These are phyloP conservation scores for Avicennia marina DNA, from an alignment of 257 asterid species.

Conservation along the genomic window DNA sequence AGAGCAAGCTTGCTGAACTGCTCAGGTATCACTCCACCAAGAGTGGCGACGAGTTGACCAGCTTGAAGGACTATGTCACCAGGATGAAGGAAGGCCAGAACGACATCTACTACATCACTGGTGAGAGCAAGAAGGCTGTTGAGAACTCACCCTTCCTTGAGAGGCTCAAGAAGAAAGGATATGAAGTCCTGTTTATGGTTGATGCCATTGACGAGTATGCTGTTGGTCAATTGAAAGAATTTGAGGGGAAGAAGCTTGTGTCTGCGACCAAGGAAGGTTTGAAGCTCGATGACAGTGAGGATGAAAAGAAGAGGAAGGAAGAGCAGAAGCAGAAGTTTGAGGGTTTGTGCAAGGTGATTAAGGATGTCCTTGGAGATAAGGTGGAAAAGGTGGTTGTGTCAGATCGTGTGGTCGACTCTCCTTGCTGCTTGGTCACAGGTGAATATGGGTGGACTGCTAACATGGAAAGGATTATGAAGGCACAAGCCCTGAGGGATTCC, in stretches of 20 bases:
- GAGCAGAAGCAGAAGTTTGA: slow-evolving; percentile 36
- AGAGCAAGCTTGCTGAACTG: slow-evolving; percentile 35
- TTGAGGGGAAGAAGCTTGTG: slow-evolving; percentile 39
- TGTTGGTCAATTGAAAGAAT: slow-evolving; percentile 40
- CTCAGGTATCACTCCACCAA: slow-evolving; percentile 38
- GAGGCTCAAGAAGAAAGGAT: slow-evolving; percentile 38
- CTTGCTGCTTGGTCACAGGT: slow-evolving; percentile 47
- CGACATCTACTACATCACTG: slow-evolving; percentile 39
- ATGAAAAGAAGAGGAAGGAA: slow-evolving; percentile 35
- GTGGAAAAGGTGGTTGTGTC: slow-evolving; percentile 23
- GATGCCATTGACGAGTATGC: slow-evolving; percentile 26
- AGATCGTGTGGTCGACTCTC: slow-evolving; percentile 48
- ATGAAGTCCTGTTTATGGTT: slow-evolving; percentile 41
- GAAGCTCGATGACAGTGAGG: slow-evolving; percentile 40
- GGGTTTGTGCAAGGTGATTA: slow-evolving; percentile 42
- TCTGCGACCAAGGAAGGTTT: slow-evolving; percentile 48
- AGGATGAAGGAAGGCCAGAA: slow-evolving; percentile 47
- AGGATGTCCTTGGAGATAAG: slow-evolving; percentile 43
- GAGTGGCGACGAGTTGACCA: slow-evolving; percentile 47
- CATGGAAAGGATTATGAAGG: slow-evolving; percentile 50
- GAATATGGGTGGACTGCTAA: slow-evolving; percentile 49
- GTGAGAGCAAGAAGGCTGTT: slow-evolving; percentile 48
- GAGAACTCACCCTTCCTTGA: slow-evolving; percentile 49
- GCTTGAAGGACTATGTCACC: slow-evolving; percentile 47
- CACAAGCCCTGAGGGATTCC: slow-evolving; percentile 41